Evolutionary conservation across 108 stramenopile species (phyloP).

Genomic region (Stephanodiscus minutulus): DNA sequence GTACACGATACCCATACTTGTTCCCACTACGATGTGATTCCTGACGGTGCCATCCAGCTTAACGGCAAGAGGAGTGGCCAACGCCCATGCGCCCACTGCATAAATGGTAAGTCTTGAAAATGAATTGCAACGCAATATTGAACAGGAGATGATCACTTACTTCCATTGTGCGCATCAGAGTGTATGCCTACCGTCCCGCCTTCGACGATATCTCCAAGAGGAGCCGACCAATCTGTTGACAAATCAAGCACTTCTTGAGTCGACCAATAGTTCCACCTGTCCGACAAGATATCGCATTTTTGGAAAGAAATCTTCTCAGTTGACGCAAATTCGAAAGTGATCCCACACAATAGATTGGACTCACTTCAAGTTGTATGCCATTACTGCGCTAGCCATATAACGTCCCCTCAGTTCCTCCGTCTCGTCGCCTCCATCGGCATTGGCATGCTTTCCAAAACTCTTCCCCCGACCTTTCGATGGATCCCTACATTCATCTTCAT

Average conservation of each 20-base stretch:
- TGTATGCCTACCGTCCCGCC: slow-evolving; percentile 54
- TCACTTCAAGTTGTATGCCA: slow-evolving; percentile 65
- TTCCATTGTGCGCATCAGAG: slow-evolving; percentile 41
- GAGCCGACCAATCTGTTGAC: slow-evolving; percentile 77
- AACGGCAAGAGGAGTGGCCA: slow-evolving; percentile 69
- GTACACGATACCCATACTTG: slow-evolving; percentile 82
- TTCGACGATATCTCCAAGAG: slow-evolving; percentile 62
- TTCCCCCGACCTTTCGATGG: slow-evolving; percentile 51
- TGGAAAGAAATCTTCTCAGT: too few species aligned
- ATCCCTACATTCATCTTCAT: slow-evolving; percentile 85
- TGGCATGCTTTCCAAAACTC: slow-evolving; percentile 57
- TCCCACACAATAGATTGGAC: not conserved
- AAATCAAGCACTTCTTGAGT: slow-evolving; percentile 77
- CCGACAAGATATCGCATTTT: not conserved
- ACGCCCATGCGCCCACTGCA: slow-evolving; percentile 75
- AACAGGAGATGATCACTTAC: not conserved
- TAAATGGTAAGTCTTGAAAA: not conserved
- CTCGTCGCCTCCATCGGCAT: slow-evolving; percentile 77
- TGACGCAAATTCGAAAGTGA: not conserved
- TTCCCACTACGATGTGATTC: slow-evolving; percentile 72
- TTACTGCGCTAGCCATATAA: slow-evolving; percentile 74
- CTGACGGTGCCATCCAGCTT: slow-evolving; percentile 71
- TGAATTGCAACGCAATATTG: not conserved
- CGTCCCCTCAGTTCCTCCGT: slow-evolving; percentile 69
- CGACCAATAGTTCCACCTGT: slow-evolving; percentile 53